Conservation (phyloP, 805 yeast genomes). For the Jamesozyma piceae region DNA sequence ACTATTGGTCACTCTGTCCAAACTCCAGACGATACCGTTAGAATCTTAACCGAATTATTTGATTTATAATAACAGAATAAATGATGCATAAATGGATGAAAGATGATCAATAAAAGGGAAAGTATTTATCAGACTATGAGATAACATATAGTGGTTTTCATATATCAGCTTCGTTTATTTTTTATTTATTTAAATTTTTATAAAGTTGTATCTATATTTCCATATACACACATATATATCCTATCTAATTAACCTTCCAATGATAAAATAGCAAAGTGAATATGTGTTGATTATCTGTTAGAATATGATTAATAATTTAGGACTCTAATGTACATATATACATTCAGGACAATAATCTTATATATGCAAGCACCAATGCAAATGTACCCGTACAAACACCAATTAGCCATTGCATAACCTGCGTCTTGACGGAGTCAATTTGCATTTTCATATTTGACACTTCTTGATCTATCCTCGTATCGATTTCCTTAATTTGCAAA, state of each 20-base stretch:
- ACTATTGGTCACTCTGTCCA: slow-evolving; percentile 92
- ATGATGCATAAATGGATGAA: no score
- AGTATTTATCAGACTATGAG: no score
- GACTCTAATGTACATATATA: no score
- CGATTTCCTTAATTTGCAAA: slow-evolving; percentile 87
- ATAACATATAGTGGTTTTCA: no score
- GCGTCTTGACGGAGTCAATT: slow-evolving; percentile 89
- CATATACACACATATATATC: no score
- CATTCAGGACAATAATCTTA: slow-evolving; percentile 62
- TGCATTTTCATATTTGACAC: slow-evolving; percentile 91
- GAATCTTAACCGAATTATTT: slow-evolving; percentile 76
- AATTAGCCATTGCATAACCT: slow-evolving; percentile 95
- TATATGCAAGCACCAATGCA: slow-evolving; percentile 86
- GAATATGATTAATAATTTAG: no score
- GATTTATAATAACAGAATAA: slow-evolving; percentile 18
- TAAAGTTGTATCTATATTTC: neutral
- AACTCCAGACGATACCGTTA: slow-evolving; percentile 81
- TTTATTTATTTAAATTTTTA: neutral
- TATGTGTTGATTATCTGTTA: no score
- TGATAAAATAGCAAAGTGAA: no score
- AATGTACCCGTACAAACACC: slow-evolving; percentile 98
- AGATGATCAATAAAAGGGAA: no score
- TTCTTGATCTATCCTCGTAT: slow-evolving; percentile 91
- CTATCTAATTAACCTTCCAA: no score
- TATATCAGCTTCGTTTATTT: no score